Evolutionary conservation across 768 basidiomycete species (phyloP).

Genomic region (Pisolithus sp.): DNA sequence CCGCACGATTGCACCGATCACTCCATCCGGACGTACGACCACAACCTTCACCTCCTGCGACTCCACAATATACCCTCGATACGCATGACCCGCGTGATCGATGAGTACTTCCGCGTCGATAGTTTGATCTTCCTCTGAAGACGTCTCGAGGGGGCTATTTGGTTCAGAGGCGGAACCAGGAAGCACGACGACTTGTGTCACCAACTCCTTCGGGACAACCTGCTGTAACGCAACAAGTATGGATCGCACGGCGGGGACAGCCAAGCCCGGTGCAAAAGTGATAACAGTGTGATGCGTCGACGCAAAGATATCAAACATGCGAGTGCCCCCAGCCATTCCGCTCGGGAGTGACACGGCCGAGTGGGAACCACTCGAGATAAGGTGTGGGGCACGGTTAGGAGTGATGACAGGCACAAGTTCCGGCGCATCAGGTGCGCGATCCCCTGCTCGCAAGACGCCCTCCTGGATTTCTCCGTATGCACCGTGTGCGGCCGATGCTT

Average conservation of each 20-base stretch:
- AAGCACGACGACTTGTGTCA: neutral
- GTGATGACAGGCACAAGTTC: neutral
- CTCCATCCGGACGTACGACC: conserved; percentile 36
- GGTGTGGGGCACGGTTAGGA: no score
- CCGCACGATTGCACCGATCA: conserved; percentile 33
- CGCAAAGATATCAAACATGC: neutral
- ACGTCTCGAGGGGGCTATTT: no score
- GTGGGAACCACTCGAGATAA: no score
- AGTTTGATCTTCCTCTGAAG: neutral
- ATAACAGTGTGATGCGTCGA: conserved; percentile 34
- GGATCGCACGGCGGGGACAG: neutral
- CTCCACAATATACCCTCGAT: neutral
- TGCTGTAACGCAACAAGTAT: neutral
- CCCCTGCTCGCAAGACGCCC: neutral
- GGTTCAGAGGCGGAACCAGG: neutral
- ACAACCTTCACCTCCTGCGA: conserved; percentile 10
- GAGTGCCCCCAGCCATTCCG: no score
- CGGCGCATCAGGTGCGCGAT: neutral
- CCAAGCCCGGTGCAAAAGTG: conserved; percentile 26
- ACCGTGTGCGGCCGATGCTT: neutral
- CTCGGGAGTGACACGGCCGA: no score
- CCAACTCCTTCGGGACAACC: neutral
- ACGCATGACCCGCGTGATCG: neutral
- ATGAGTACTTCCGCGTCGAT: neutral
- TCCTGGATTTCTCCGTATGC: neutral